Percentiles rank a stretch among this genome's conserved stretches.
Conservation (phyloP, 2,329 filamentous ascomycete genomes). For the Sarocladiaceae sp. region DNA sequence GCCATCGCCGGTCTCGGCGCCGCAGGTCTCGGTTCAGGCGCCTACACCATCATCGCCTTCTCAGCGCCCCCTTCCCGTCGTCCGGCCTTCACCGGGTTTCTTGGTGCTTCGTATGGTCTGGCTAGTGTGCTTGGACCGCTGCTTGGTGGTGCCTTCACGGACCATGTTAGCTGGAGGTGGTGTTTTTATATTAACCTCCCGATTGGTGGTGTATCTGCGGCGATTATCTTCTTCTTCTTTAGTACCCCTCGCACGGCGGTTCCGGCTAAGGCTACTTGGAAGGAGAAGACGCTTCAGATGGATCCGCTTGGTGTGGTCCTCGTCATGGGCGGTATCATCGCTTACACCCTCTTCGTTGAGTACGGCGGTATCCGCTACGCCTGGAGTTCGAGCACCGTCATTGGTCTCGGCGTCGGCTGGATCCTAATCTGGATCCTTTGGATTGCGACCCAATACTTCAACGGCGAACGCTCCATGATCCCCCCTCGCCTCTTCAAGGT, state of each 20-base stretch:
- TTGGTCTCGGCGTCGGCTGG: constrained; percentile 32
- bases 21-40: constrained; percentile 39
- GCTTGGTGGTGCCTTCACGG: constrained; percentile 22
- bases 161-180: constrained; percentile 23
- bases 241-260: constrained; percentile 29
- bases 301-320: constrained; percentile 35
- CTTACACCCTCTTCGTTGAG: constrained; percentile 37
- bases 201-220: constrained; percentile 22
- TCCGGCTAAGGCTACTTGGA: constrained; percentile 24
- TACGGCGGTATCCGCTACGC: constrained; percentile 41
- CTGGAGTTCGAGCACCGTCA: constrained; percentile 31
- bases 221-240: constrained; percentile 30
- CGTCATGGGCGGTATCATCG: constrained; percentile 34
- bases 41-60: constrained; percentile 41
- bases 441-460: constrained; percentile 27
- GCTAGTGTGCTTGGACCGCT: constrained; percentile 22
- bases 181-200: constrained; percentile 29
- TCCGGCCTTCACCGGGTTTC: constrained; percentile 21
- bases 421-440: constrained; percentile 25
- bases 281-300: constrained; percentile 38
- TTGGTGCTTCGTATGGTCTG: constrained; percentile 20
- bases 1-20: constrained; percentile 44
- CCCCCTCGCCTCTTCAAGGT: constrained; percentile 27
- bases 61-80: constrained; percentile 19
- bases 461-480: constrained; percentile 37